These are phyloP conservation scores for Sclerotiophoma versabilis DNA, from an alignment of 2,329 filamentous ascomycete genomes.

Conservation along the genomic window DNA sequence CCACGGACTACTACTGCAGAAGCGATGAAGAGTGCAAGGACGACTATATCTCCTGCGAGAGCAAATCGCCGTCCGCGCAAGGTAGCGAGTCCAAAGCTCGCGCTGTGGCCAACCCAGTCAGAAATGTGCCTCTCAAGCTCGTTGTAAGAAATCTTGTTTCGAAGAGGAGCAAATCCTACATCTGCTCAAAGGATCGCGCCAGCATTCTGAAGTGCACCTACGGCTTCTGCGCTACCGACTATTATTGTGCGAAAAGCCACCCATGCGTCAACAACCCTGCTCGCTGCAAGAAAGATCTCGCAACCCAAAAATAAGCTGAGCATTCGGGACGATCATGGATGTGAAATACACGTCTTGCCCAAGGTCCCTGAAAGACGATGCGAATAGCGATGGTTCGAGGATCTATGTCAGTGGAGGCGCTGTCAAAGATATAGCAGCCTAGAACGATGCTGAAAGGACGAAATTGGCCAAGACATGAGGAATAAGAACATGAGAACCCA, in stretches of 20 bases:
- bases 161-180: background rate
- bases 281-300: constrained; percentile 2
- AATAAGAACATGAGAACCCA: no score
- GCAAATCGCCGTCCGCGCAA: background rate
- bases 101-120: background rate
- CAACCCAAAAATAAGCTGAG: background rate
- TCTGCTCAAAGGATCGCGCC: constrained; percentile 6
- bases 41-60: background rate
- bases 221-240: constrained; percentile 10
- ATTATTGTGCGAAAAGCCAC: constrained; percentile 4
- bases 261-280: constrained; percentile 2
- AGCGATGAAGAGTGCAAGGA: constrained; percentile 3
- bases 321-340: no score
- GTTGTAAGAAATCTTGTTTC: background rate
- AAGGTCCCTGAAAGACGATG: no score
- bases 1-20: constrained; percentile 9
- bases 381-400: background rate
- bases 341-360: no score
- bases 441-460: no score
- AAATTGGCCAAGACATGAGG: no score
- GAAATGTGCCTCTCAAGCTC: background rate
- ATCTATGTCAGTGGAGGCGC: no score
- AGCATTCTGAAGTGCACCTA: constrained; percentile 5
- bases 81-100: background rate
- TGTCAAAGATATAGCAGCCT: no score